phyloP scores from a whole-genome alignment of 345 rosid genomes.

The Pistacia vera region DNA sequence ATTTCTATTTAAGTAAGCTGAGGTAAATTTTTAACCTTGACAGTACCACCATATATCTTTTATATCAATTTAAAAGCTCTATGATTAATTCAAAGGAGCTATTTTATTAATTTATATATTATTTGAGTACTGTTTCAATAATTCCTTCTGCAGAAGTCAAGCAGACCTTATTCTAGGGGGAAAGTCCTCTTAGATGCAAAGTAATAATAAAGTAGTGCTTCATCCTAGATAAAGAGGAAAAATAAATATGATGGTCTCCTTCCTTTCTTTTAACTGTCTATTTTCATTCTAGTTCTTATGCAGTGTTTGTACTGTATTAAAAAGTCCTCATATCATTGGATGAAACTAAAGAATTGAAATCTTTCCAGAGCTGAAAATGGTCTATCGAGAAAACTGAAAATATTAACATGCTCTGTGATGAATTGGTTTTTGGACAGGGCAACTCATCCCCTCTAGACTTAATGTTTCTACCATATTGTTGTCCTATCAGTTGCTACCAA shows the following conservation, averaged over 20 bases:
- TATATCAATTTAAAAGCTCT: not conserved
- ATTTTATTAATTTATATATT: not conserved
- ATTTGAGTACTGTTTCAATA: not conserved
- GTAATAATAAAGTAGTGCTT: not conserved
- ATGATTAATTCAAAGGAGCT: not conserved
- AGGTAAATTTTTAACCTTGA: slow-evolving; percentile 47
- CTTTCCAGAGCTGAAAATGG: not conserved
- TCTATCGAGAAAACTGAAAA: no score
- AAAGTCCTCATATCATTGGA: not conserved
- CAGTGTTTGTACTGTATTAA: not conserved
- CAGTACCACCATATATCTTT: no score
- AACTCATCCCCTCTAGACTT: not conserved
- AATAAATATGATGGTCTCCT: not conserved
- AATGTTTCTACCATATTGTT: not conserved
- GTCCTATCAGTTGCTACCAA: not conserved
- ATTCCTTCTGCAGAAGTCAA: not conserved
- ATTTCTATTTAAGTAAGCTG: slow-evolving; percentile 76
- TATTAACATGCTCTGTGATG: not conserved
- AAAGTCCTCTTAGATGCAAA: slow-evolving; percentile 5
- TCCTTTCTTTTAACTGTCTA: not conserved
- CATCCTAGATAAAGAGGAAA: not conserved
- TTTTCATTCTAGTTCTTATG: not conserved
- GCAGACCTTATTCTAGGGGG: not conserved
- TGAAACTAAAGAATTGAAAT: not conserved
- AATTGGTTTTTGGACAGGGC: not conserved